Evolutionary conservation across 2,329 filamentous ascomycete species (phyloP), one percentile per base, ranked within the genome.

Genomic region (Cladosporium sp.): DNA sequence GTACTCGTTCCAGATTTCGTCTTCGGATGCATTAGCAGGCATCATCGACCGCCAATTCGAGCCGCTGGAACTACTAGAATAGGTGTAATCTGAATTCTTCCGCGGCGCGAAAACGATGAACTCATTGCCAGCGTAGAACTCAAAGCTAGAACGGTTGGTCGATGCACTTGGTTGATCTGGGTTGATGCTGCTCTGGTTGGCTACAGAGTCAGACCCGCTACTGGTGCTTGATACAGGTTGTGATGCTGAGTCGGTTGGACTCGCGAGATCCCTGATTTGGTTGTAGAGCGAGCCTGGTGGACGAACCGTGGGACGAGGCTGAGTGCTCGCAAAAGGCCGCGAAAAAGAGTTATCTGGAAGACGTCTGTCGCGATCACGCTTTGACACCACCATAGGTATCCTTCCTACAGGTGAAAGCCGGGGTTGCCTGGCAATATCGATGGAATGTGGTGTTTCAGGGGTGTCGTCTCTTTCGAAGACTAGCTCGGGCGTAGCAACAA

Each of bases 1-100:
- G 74, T 96, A 97, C 78, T 96, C 94, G 61, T 93, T 89, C 94
- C 94, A 98, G 1, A 97, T 85, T 74, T 97, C 94, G 72, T 97
- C 94, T 69, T 96, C 91, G 40, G 73, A 72, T 5, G 67, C 70
- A 56, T 56, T 67, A n/a, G 68, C 58, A 26, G 58, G 57, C 60
- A 67, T 50, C 18, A 66, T 50, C 11, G 68, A 63, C 63, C 71
- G 65, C 70, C 70, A 88, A 64, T 85, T 87, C 60, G 84, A 80
- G 16, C 84, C 78, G 0, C 86, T 87, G 2, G 90, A 92, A 71
- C 86, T 85, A 69, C 82, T 91, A 4, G 88, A 89, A 21, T 83
- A 86, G 5, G 86, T 88, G 1, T 85, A 82, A 58, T 89, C 85
- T 0, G 92, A 96, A 70, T 87, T 84, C 70, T 94, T 92, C 26